Evolutionary conservation across 164 flowering plant species (phyloP).

Genomic region (Magnolia officinalis): DNA sequence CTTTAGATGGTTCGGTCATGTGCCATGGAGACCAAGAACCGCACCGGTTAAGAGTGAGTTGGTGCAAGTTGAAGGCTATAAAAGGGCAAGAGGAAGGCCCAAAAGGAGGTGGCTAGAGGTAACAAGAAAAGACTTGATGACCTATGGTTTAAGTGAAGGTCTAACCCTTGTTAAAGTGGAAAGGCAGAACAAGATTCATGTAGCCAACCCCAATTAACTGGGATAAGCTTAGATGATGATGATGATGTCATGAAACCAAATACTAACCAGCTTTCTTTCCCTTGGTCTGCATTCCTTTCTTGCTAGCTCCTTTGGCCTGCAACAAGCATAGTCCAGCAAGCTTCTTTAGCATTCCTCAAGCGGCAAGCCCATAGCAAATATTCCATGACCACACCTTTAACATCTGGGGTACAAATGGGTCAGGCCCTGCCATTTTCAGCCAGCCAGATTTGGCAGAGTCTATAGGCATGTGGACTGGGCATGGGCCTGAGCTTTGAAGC

Average conservation of each 20-base stretch:
- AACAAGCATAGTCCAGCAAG: conserved; percentile 9
- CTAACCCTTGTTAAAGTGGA: too few species aligned
- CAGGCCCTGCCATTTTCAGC: neutral
- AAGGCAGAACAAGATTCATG: too few species aligned
- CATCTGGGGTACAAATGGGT: neutral
- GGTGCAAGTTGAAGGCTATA: too few species aligned
- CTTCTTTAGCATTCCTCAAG: neutral
- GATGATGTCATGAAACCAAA: neutral
- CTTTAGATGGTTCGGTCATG: too few species aligned
- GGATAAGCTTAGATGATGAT: too few species aligned
- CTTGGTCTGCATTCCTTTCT: conserved; percentile 24
- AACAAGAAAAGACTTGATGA: too few species aligned
- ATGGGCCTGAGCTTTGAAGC: neutral
- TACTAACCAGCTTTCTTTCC: conserved; percentile 30
- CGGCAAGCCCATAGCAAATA: neutral
- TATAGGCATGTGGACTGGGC: neutral
- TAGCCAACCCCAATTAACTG: too few species aligned
- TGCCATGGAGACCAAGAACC: too few species aligned
- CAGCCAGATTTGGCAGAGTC: neutral
- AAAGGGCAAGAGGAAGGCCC: too few species aligned
- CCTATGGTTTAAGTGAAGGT: too few species aligned
- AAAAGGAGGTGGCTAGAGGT: too few species aligned
- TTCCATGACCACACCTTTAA: neutral
- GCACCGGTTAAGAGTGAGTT: too few species aligned
- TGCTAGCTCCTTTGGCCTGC: conserved; percentile 31